Base-by-base conservation (phyloP, 2,329 filamentous ascomycete genomes). In the Scedosporium apiospermum region DNA sequence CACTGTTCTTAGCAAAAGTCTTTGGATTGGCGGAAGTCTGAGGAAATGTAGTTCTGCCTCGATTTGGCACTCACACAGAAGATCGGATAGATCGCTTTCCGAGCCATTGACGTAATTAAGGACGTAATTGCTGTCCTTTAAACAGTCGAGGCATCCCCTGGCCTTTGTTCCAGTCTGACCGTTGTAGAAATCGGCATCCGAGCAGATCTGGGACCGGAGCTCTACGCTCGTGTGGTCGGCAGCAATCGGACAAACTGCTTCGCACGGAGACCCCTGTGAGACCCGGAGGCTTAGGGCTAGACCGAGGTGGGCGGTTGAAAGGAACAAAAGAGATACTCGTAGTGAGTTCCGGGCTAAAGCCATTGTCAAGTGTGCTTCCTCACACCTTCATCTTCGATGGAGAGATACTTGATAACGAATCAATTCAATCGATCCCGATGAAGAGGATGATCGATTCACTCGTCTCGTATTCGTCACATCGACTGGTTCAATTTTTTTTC, bases 181-280 rank as follows among this genome's bases (percentile, higher is more conserved):
- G 2, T 69, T 68, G 14, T 71, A 70, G 62, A 76, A 83, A 2
- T 76, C 74, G 1, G 65, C 55, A 60, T 83, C 75, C 9, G 69
- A 66, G 63, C 81, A 83, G 0, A 74, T 49, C n/a, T 10, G 18
- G 14, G 44, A 14, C 44, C 44, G 72, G 4, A 85, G 76, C 16
- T 85, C 82, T 1, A 72, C 70, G 1, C 75, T 64, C 18, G 71
- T 76, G 0, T 78, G 84, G 3, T 67, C 74, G 0, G 80, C 77
- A 4, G 70, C 66, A 1, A 66, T 65, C 0, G 77, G 65, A 49
- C 21, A 18, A 23, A 49, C 44, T 18, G 21, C 44, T 21, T 49
- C 21, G 44, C 21, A 38, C 0, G 34, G 34, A 38, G 34, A 38
- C 3, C 34, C 34, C 4, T 10, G 34, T 14, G 34, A 38, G 9